These are phyloP conservation scores for Hemileia vastatrix DNA, from an alignment of 1,284 basidiomycete species.

Conservation along the genomic window DNA sequence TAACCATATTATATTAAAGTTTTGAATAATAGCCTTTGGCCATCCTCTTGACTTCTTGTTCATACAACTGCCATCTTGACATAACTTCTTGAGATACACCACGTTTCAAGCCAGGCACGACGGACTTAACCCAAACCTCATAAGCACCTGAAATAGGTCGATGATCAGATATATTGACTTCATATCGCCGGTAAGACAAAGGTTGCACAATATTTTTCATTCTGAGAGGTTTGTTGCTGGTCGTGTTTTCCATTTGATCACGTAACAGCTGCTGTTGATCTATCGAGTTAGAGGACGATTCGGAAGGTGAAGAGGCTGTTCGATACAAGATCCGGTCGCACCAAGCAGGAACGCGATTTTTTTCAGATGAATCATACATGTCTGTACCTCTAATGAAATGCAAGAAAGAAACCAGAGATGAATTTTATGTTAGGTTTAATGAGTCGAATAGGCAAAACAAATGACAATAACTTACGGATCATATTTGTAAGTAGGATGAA, in stretches of 20 bases:
- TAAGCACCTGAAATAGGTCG: conserved; percentile 20
- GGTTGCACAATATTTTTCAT: conserved; percentile 10
- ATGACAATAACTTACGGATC: conserved; percentile 51
- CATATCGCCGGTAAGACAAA: conserved; percentile 39
- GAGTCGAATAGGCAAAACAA: neutral
- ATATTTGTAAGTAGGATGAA: conserved; percentile 92
- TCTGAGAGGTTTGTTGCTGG: conserved; percentile 39
- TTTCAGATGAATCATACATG: conserved; percentile 78
- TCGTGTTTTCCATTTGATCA: conserved; percentile 38
- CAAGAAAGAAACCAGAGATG: neutral
- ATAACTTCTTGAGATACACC: neutral
- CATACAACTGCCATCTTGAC: neutral
- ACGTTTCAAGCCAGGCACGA: conserved; percentile 16
- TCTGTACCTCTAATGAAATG: conserved; percentile 46
- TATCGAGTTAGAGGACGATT: neutral
- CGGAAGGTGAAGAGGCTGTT: conserved; percentile 54
- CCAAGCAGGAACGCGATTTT: conserved; percentile 82
- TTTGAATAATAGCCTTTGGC: conserved; percentile 11
- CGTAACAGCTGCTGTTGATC: neutral
- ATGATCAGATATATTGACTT: conserved; percentile 43
- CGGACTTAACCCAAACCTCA: neutral
- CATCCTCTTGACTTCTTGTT: neutral
- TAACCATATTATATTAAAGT: no score
- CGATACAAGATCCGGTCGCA: conserved; percentile 87
- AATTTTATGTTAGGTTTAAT: neutral